phyloP scores from a whole-genome alignment of 805 yeast genomes.

The Hanseniaspora opuntiae region DNA sequence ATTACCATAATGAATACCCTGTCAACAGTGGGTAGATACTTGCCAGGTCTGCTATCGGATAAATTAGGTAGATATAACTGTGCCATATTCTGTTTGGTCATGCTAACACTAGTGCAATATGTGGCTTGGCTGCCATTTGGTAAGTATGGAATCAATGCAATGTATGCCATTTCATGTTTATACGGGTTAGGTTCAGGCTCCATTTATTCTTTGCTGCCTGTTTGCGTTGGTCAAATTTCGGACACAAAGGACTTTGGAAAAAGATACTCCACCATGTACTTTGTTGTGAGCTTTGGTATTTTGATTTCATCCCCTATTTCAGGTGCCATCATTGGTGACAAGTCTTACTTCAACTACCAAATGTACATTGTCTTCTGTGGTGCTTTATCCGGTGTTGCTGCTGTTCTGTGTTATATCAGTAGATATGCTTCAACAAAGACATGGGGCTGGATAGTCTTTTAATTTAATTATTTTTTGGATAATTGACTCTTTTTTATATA shows the following conservation, averaged over 20 bases:
- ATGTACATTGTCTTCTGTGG: slow-evolving; percentile 29
- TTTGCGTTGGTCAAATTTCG: slow-evolving; percentile 40
- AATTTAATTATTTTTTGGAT: background rate
- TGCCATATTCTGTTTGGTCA: slow-evolving; percentile 25
- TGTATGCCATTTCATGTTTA: slow-evolving; percentile 31
- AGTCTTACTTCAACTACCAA: slow-evolving; percentile 26
- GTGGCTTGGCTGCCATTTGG: slow-evolving; percentile 29
- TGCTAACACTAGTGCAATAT: slow-evolving; percentile 24
- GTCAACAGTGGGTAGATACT: slow-evolving; percentile 27
- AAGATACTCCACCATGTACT: slow-evolving; percentile 39
- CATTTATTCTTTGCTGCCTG: slow-evolving; percentile 38
- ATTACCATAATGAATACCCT: slow-evolving; percentile 30
- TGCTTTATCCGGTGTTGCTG: slow-evolving; percentile 28
- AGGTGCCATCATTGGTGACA: slow-evolving; percentile 31
- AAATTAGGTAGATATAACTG: slow-evolving; percentile 38
- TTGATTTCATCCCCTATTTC: slow-evolving; percentile 34
- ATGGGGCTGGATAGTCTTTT: slow-evolving; percentile 11
- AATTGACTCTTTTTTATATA: background rate
- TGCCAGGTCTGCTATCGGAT: slow-evolving; percentile 29
- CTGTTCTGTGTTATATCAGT: slow-evolving; percentile 31
- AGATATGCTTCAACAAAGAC: slow-evolving; percentile 28
- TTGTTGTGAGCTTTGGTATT: slow-evolving; percentile 36
- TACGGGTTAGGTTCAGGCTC: slow-evolving; percentile 41
- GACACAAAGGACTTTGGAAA: slow-evolving; percentile 36
- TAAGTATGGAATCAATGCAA: slow-evolving; percentile 19